phyloP scores from a whole-genome alignment of 345 rosid species.

The Lagerstroemia speciosa region DNA sequence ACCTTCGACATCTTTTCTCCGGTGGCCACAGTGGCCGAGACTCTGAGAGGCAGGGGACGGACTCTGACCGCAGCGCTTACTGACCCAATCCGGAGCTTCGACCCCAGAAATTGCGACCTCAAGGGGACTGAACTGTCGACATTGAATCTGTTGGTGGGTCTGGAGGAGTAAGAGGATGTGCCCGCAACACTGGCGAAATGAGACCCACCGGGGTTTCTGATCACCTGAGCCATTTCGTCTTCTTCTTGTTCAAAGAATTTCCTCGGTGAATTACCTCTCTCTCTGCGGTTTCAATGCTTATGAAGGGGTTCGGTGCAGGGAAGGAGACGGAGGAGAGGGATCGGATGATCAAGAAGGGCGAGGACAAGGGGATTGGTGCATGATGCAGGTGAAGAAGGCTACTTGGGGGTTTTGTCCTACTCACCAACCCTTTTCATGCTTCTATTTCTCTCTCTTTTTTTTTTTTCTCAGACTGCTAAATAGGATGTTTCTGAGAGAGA shows the following conservation, averaged over 20 bases:
- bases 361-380: too few species aligned
- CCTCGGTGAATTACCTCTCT: background rate
- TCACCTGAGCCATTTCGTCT: slow-evolving; percentile 46
- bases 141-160: slow-evolving; percentile 10
- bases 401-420: too few species aligned
- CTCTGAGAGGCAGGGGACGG: slow-evolving; percentile 23
- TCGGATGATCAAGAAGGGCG: too few species aligned
- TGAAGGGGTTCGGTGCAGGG: background rate
- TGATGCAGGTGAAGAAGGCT: background rate
- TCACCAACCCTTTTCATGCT: too few species aligned
- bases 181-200: slow-evolving; percentile 22
- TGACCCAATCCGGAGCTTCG: slow-evolving; percentile 13
- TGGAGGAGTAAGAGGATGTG: slow-evolving; percentile 12
- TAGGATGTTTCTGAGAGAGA: too few species aligned
- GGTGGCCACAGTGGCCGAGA: slow-evolving; percentile 34
- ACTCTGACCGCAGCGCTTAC: slow-evolving; percentile 16
- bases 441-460: too few species aligned
- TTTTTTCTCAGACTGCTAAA: too few species aligned
- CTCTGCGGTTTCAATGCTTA: background rate
- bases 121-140: slow-evolving; percentile 23
- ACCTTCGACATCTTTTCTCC: slow-evolving; percentile 56
- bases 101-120: slow-evolving; percentile 28
- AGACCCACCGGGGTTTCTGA: slow-evolving; percentile 37
- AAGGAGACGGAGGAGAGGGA: too few species aligned
- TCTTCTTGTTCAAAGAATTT: background rate